Evolutionary conservation across 108 stramenopile genomes (phyloP).

Genomic region (Mayamaea pseudoterrestris): DNA sequence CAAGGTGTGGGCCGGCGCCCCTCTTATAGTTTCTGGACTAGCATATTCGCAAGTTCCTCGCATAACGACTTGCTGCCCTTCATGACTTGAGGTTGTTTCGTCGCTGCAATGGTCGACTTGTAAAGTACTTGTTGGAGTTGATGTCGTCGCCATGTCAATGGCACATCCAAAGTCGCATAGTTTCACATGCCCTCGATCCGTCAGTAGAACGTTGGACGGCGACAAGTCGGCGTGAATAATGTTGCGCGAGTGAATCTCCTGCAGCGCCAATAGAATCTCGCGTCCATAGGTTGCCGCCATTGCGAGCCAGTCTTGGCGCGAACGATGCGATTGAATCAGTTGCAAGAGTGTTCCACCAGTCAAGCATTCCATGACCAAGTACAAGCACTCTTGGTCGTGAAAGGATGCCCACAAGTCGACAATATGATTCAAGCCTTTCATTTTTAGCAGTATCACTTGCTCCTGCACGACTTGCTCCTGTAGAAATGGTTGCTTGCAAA

Average conservation of each 20-base stretch:
- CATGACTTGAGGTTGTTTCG: background rate
- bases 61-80: background rate
- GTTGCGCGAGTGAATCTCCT: constrained; percentile 23
- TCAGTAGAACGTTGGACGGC: constrained; percentile 33
- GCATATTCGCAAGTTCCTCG: constrained; percentile 20
- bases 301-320: background rate
- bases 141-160: constrained; percentile 1
- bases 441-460: constrained; percentile 4
- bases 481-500: constrained; percentile 6
- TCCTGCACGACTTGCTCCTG: constrained; percentile 7
- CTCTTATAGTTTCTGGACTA: constrained; percentile 13
- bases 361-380: constrained; percentile 19
- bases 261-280: constrained; percentile 8
- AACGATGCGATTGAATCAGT: constrained; percentile 1
- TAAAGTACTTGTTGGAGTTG: background rate
- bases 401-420: constrained; percentile 19
- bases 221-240: constrained; percentile 46
- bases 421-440: constrained; percentile 4
- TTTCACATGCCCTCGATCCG: constrained; percentile 30
- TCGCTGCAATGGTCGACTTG: background rate
- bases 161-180: constrained; percentile 71
- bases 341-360: constrained; percentile 6
- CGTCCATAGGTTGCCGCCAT: background rate
- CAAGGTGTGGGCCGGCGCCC: background rate
- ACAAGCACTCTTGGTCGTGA: constrained; percentile 21